Evolutionary conservation across 345 rosid genomes (phyloP).

Genomic region (Citrus glauca): DNA sequence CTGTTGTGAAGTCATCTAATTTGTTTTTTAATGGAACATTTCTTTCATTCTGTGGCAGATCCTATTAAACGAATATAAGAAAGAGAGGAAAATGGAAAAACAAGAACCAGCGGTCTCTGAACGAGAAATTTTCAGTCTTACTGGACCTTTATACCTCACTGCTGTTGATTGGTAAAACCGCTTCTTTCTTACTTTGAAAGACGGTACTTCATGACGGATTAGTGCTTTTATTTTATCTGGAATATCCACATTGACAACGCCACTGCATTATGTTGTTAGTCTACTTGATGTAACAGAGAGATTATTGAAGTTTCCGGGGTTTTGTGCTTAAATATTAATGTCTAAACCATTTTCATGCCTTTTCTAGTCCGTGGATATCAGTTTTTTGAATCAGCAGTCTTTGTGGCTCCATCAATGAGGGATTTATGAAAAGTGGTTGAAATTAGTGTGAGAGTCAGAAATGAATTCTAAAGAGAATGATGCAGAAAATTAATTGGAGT

Average conservation of each 20-base stretch:
- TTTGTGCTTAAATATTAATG: neutral
- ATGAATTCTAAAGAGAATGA: no score
- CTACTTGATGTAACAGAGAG: neutral
- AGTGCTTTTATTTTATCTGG: neutral
- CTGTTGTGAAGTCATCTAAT: neutral
- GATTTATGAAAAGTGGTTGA: no score
- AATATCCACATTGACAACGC: neutral
- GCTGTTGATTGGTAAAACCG: conserved; percentile 50
- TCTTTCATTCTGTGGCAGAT: neutral
- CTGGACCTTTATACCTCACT: conserved; percentile 56
- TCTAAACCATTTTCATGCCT: neutral
- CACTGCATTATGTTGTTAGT: neutral
- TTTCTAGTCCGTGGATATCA: no score
- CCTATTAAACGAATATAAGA: neutral
- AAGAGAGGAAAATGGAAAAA: conserved; percentile 1
- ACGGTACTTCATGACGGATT: neutral
- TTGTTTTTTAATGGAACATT: neutral
- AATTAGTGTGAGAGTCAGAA: no score
- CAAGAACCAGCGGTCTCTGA: conserved; percentile 17
- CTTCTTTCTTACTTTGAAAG: neutral
- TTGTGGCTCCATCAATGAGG: no score
- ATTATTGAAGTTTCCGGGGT: neutral
- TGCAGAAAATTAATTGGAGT: neutral
- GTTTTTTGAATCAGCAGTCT: no score
- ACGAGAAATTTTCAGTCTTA: conserved; percentile 40